Evolutionary conservation across 73 alveolate genomes (phyloP), one percentile per base, ranked within the genome.

Genomic region (Paramecium caudatum): DNA sequence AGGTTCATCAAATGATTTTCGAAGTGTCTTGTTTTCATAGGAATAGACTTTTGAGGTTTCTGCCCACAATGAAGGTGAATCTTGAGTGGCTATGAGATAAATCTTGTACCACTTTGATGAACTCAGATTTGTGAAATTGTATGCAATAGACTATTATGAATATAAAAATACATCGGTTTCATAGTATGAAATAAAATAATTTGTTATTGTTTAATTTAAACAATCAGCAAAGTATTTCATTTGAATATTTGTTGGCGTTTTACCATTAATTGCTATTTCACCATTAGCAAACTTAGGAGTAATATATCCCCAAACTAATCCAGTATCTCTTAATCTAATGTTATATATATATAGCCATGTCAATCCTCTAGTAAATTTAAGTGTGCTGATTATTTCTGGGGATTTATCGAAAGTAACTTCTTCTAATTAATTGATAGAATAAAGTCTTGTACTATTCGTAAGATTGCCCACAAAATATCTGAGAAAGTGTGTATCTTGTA

Each of bases 261-360:
- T 30, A 21, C 69, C 39, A 41, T 74, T 43, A 41, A 7, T 37
- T 34, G 88, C 88, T 16, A 21, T 21, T n/a, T 37, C 32, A 15
- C 88, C 68, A 74, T 17, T 30, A 16, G 25, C 43, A 45, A 41
- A 74, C 21, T 16, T 74, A 13, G 88, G 88, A 1, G 47, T 39
- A 17, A 74, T 74, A 17, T 74, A 74, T 19, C 69, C 88, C 88
- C 88, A 74, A 37, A 74, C 47, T 45, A 74, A 45, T 3, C 88
- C 88, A 16, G 21, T 45, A 13, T 74, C 49, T 74, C 88, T 74
- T 45, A 74, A 74, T 74, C 62, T 0, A 41, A 74, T 74, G 15
- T 74, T 45, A 16, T 32, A 37, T 16, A 74, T n/a, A 21, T 19
- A 41, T 21, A 74, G 43, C 88, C 88, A 74, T 8, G 88, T 74